phyloP scores from a whole-genome alignment of 1,284 basidiomycete genomes.

The Ceratobasidium sp. region DNA sequence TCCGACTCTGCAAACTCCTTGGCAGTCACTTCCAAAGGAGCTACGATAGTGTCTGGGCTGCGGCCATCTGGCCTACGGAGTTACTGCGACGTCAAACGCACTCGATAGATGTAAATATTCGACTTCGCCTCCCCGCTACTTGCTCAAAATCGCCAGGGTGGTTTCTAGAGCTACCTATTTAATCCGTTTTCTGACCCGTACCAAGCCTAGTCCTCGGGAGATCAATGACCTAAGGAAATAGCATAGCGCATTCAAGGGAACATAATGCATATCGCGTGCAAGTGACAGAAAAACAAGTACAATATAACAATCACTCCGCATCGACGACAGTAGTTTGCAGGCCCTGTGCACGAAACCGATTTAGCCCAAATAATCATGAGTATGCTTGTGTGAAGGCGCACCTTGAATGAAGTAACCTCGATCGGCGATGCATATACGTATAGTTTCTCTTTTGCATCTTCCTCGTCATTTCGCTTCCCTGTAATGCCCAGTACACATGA shows the following conservation, averaged over 20 bases:
- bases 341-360: constrained; percentile 64
- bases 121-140: no score
- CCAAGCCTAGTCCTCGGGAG: no score
- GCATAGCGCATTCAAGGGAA: constrained; percentile 34
- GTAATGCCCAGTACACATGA: constrained; percentile 28
- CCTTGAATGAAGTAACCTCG: constrained; percentile 87
- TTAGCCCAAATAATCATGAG: neutral
- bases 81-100: no score
- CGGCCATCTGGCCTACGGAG: no score
- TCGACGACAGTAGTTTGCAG: constrained; percentile 87
- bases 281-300: constrained; percentile 36
- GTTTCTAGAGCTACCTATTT: no score
- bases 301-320: constrained; percentile 62
- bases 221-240: constrained; percentile 1
- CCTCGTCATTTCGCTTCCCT: constrained; percentile 94
- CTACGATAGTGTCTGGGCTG: neutral
- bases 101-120: no score
- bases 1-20: no score
- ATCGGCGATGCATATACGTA: constrained; percentile 91
- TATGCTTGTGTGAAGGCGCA: constrained; percentile 57
- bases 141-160: no score
- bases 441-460: constrained; percentile 97
- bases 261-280: constrained; percentile 44
- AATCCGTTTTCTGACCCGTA: no score
- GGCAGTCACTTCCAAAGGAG: neutral